phyloP scores from a whole-genome alignment of 495 filamentous ascomycete species.

The Penicillium lividum region DNA sequence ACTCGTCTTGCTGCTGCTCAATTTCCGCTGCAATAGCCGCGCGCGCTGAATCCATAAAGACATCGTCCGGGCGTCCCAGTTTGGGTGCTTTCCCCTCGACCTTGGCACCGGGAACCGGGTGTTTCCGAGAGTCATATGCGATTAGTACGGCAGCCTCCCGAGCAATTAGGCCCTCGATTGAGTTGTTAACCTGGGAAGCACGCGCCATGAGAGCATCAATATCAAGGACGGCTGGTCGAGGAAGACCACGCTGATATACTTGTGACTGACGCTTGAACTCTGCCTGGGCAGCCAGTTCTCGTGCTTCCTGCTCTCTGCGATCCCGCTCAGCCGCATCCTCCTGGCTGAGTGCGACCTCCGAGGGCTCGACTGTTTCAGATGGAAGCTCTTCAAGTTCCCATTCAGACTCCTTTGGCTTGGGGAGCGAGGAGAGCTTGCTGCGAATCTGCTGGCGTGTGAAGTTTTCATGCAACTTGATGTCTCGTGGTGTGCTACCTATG shows the following conservation, averaged over 20 bases:
- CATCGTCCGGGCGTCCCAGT: slow-evolving; percentile 70
- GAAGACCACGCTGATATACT: slow-evolving; percentile 81
- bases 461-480: slow-evolving; percentile 73
- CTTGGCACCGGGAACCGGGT: slow-evolving; percentile 65
- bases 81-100: slow-evolving; percentile 60
- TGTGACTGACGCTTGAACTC: slow-evolving; percentile 86
- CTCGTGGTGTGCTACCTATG: slow-evolving; percentile 74
- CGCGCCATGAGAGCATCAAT: slow-evolving; percentile 64
- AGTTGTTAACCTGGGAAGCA: slow-evolving; percentile 54
- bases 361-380: slow-evolving; percentile 72
- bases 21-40: slow-evolving; percentile 75
- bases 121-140: slow-evolving; percentile 75
- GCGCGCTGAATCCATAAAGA: slow-evolving; percentile 68
- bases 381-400: slow-evolving; percentile 87
- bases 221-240: slow-evolving; percentile 75
- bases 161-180: slow-evolving; percentile 63
- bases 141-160: slow-evolving; percentile 77
- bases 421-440: slow-evolving; percentile 73
- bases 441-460: slow-evolving; percentile 67
- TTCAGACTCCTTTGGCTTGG: slow-evolving; percentile 87
- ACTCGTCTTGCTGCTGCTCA: slow-evolving; percentile 54
- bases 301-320: slow-evolving; percentile 64
- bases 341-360: slow-evolving; percentile 55
- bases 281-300: slow-evolving; percentile 68
- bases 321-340: slow-evolving; percentile 88